Conservation (phyloP, 495 filamentous ascomycete species). For the Clavariopsis aquatica region DNA sequence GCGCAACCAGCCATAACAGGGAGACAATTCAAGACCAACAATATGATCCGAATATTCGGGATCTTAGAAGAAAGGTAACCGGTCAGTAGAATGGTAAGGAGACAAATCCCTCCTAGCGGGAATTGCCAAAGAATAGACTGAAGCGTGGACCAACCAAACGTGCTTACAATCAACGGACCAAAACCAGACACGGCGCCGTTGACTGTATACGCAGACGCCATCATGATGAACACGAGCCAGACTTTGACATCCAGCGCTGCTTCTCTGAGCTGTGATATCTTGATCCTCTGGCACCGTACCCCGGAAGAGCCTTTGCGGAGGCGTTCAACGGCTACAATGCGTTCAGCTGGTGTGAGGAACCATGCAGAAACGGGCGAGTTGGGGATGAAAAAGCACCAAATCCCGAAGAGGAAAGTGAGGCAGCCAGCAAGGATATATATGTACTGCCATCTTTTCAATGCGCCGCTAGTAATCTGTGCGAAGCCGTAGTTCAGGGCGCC, state of each 20-base stretch:
- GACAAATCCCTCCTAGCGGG: slow-evolving; percentile 64
- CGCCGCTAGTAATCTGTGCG: slow-evolving; percentile 60
- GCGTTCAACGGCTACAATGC: slow-evolving; percentile 57
- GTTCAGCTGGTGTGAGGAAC: slow-evolving; percentile 55
- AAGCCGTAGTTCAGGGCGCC: slow-evolving; percentile 70
- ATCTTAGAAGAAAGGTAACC: slow-evolving; percentile 62
- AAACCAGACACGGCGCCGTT: slow-evolving; percentile 78
- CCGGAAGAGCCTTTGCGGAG: slow-evolving; percentile 56
- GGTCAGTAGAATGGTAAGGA: slow-evolving; percentile 64
- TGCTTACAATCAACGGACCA: slow-evolving; percentile 71
- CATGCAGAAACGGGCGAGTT: slow-evolving; percentile 57
- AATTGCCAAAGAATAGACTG: slow-evolving; percentile 73
- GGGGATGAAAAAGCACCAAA: slow-evolving; percentile 60
- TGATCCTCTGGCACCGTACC: slow-evolving; percentile 56
- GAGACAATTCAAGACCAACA: slow-evolving; percentile 64
- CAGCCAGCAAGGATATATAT: slow-evolving; percentile 67
- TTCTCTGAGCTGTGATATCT: slow-evolving; percentile 54
- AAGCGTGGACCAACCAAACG: slow-evolving; percentile 67
- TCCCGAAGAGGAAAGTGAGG: slow-evolving; percentile 64
- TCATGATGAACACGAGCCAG: slow-evolving; percentile 59
- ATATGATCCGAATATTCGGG: slow-evolving; percentile 65
- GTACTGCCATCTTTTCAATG: slow-evolving; percentile 64
- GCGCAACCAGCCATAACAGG: slow-evolving; percentile 72
- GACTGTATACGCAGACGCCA: slow-evolving; percentile 66
- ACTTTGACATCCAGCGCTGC: slow-evolving; percentile 53